Conservation (phyloP, 345 rosid species). For the Balakata baccata region DNA sequence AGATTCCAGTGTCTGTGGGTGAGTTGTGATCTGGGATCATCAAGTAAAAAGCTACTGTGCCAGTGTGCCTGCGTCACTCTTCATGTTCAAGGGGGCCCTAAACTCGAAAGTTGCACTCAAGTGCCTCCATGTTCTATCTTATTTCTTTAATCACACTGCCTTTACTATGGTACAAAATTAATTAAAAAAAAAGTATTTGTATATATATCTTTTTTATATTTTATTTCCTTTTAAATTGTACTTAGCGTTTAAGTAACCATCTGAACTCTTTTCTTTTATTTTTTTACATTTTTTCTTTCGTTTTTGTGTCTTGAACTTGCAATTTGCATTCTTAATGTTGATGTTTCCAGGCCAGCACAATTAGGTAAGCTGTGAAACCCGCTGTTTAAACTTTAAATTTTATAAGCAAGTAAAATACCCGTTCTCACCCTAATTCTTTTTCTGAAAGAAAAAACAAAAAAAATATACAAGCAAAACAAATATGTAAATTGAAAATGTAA, state of each 20-base stretch:
- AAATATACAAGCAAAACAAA: too few relatives aligned
- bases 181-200: too few relatives aligned
- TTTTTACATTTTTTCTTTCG: background rate
- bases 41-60: too few relatives aligned
- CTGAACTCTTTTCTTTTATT: background rate
- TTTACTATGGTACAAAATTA: background rate
- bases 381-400: background rate
- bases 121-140: background rate
- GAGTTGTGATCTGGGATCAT: background rate
- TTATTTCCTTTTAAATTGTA: background rate
- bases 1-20: too few relatives aligned
- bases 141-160: conserved; percentile 1
- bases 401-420: too few relatives aligned
- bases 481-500: too few relatives aligned
- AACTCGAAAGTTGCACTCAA: background rate
- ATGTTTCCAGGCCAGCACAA: background rate
- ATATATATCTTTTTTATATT: too few relatives aligned
- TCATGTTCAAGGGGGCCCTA: background rate
- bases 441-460: too few relatives aligned
- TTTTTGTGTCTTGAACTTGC: background rate
- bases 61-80: background rate
- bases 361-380: background rate
- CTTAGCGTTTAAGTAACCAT: conserved; percentile 10
- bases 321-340: background rate
- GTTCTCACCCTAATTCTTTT: too few relatives aligned